These are phyloP conservation scores for Debaryomyces sp. DNA, from an alignment of 1,139 yeast species.

Conservation along the genomic window DNA sequence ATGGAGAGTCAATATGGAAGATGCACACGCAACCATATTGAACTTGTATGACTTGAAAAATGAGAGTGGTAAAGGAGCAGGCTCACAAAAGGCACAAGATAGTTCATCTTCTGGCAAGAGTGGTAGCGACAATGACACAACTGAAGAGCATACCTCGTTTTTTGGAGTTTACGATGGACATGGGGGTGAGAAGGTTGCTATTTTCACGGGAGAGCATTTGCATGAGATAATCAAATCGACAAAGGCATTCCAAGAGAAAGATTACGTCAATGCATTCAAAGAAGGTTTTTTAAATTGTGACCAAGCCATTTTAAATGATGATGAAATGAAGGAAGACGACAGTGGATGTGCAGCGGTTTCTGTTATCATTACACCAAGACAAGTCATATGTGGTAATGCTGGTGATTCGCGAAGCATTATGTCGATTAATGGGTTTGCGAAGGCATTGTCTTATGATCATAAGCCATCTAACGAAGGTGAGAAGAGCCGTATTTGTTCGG, in stretches of 20 bases:
- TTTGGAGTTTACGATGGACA: conserved; percentile 98
- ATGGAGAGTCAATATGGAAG: conserved; percentile 98
- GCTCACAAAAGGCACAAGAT: conserved; percentile 10
- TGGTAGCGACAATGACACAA: neutral
- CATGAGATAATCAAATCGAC: conserved; percentile 71
- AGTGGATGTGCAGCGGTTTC: conserved; percentile 98
- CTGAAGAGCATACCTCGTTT: conserved; percentile 65
- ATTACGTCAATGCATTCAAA: conserved; percentile 73
- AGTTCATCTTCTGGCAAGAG: conserved; percentile 10
- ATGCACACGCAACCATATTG: conserved; percentile 85
- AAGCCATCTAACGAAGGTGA: conserved; percentile 96
- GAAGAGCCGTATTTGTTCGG: conserved; percentile 87
- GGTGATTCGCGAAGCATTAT: conserved; percentile 96
- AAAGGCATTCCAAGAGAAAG: conserved; percentile 54
- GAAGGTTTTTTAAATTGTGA: conserved; percentile 88
- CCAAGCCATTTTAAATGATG: conserved; percentile 72
- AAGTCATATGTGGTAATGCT: conserved; percentile 80
- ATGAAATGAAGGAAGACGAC: conserved; percentile 69
- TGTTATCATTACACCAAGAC: conserved; percentile 63
- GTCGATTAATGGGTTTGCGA: conserved; percentile 83
- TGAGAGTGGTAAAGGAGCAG: conserved; percentile 7
- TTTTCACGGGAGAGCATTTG: conserved; percentile 79
- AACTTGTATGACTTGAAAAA: conserved; percentile 37
- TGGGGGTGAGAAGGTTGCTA: conserved; percentile 93
- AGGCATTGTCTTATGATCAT: conserved; percentile 92